Evolutionary conservation across 768 basidiomycete genomes (phyloP).

Genomic region (Auricularia heimuer): DNA sequence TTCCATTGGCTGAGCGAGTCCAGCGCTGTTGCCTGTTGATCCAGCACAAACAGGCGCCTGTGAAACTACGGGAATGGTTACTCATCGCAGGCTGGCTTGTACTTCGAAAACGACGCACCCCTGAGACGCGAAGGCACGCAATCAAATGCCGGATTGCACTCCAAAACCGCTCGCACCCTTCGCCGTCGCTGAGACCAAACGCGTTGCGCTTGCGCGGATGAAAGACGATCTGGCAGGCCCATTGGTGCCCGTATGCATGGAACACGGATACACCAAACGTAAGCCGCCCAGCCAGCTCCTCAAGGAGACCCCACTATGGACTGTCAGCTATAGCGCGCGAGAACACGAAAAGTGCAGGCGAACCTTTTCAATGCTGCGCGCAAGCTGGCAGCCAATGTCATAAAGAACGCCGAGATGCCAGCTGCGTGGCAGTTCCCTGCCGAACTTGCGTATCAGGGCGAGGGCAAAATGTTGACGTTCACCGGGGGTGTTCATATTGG

Average conservation of each 20-base stretch:
- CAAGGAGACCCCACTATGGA: constrained; percentile 5
- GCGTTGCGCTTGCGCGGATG: constrained; percentile 1
- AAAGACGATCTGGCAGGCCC: constrained; percentile 6
- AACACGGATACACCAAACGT: constrained; percentile 26
- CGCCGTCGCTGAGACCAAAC: constrained; percentile 5
- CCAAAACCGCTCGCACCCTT: constrained; percentile 10
- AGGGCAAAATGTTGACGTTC: constrained; percentile 9
- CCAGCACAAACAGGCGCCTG: too few species aligned
- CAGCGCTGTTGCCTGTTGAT: too few species aligned
- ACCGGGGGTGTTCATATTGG: constrained; percentile 7
- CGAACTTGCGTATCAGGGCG: neutral
- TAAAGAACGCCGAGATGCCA: constrained; percentile 24
- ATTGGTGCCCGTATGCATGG: constrained; percentile 17
- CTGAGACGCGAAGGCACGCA: too few species aligned
- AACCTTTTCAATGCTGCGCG: constrained; percentile 12
- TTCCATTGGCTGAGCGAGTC: too few species aligned
- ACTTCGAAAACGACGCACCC: too few species aligned
- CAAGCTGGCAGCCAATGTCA: constrained; percentile 28
- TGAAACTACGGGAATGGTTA: too few species aligned
- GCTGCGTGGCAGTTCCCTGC: constrained; percentile 9
- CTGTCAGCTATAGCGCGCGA: neutral
- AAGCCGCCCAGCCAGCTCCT: constrained; percentile 13
- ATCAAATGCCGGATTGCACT: constrained; percentile 1
- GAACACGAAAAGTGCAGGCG: neutral
- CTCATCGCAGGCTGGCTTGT: too few species aligned